Evolutionary conservation across 805 yeast genomes (phyloP), one percentile per base, ranked within the genome.

Genomic region (Debaryomyces prosopidis): DNA sequence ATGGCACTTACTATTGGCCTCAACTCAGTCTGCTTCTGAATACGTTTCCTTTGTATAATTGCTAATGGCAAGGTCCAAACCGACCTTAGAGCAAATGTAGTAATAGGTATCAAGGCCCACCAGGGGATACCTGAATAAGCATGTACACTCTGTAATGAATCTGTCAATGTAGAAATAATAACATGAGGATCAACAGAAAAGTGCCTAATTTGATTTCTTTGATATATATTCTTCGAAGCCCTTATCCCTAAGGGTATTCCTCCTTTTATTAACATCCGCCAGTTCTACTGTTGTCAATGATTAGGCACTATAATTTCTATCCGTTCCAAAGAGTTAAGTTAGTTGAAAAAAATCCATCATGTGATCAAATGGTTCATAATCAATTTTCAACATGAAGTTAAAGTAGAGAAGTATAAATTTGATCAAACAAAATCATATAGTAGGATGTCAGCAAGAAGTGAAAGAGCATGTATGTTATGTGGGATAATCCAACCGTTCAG

Each of bases 381-480:
- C 26, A 23, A 23, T 7, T 23, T 23, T 23, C 26, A 23, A 23
- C 6, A 23, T 23, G 26, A 23, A 23, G 26, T 23, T 23, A 7
- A 23, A 23, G 26, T 23, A 23, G 26, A 23, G 26, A 23, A 23
- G 26, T 23, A 10, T n/a, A 23, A 7, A 23, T 23, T 23, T 23
- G 26, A 23, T 23, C 9, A 23, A 20, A 23, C 26, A 23, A 23
- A 23, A 10, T 23, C 26, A 11, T 6, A 32, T 20, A 32, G 36
- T 2, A 26, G 28, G 35, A 73, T 73, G 77, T 72, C 85, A 11
- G 69, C 79, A 30, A 79, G 84, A 69, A 76, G 85, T 8, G 96
- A 90, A 51, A 82, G 99, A 75, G 98, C 98, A 6, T 92, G 99
- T 60, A 88, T 92, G 97, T 79, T 94, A 47, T 92, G 99, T 68